These are phyloP conservation scores for Straminergon stramineum DNA, from an alignment of 225 moss, liverwort and hornwort species.

Conservation along the genomic window DNA sequence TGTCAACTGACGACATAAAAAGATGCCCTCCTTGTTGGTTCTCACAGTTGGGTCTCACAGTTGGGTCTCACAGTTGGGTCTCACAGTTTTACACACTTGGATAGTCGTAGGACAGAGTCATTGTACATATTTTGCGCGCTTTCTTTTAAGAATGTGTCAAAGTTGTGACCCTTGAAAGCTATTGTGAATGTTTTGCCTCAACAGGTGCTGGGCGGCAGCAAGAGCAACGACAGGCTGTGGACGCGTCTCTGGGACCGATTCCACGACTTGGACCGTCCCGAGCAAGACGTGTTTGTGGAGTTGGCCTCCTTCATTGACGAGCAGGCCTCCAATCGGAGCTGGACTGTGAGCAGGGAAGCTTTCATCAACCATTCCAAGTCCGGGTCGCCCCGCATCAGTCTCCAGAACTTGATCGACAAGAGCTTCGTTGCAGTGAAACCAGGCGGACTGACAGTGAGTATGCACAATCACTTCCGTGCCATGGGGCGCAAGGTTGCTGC, in stretches of 20 bases:
- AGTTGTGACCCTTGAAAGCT: neutral
- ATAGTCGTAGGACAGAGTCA: neutral
- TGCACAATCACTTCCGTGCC: constrained; percentile 3
- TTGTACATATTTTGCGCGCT: too few relatives aligned
- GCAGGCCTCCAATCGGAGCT: neutral
- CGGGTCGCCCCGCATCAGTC: neutral
- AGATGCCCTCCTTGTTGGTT: neutral
- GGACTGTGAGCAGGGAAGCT: neutral
- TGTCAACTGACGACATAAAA: neutral
- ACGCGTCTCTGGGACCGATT: neutral
- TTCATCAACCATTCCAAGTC: neutral
- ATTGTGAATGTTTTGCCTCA: neutral
- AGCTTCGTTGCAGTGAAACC: neutral
- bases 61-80: neutral
- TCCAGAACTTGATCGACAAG: constrained; percentile 17
- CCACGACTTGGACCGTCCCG: constrained; percentile 5
- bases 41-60: neutral
- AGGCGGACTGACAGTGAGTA: neutral
- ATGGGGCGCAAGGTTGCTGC: neutral
- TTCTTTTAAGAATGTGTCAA: neutral
- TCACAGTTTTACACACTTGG: neutral
- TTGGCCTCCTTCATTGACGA: neutral
- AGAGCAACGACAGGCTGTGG: constrained; percentile 13
- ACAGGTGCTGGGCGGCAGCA: constrained; percentile 2
- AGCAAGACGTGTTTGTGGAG: constrained; percentile 1